Percentiles rank a stretch among this genome's conserved stretches.
Evolutionary conservation across 2,329 filamentous ascomycete species (phyloP).

Genomic region (Fusarium sp.): DNA sequence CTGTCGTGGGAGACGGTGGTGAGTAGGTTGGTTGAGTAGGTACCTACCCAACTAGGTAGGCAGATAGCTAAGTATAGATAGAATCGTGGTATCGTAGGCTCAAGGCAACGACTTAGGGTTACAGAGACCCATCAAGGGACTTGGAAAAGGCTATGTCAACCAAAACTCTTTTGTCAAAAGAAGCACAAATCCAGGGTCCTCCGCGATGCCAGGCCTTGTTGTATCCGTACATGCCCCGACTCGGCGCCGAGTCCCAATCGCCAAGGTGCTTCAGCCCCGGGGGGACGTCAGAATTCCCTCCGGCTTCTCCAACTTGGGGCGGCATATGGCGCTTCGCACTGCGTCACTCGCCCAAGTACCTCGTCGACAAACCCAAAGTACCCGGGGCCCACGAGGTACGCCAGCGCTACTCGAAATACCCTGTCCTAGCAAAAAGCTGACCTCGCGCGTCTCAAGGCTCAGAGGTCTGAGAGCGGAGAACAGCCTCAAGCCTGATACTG

Average conservation of each 20-base stretch:
- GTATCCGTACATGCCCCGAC: slow-evolving; percentile 9
- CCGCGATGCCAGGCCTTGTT: not conserved
- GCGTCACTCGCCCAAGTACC: slow-evolving; percentile 43
- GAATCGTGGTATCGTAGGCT: too few species aligned
- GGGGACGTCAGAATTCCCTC: slow-evolving; percentile 21
- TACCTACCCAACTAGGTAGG: too few species aligned
- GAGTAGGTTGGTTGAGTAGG: too few species aligned
- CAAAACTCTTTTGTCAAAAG: not conserved
- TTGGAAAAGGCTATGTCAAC: not conserved
- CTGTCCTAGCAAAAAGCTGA: slow-evolving; percentile 7
- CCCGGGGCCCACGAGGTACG: slow-evolving; percentile 24
- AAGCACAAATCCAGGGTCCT: slow-evolving; percentile 4
- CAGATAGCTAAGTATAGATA: too few species aligned
- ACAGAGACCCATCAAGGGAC: not conserved
- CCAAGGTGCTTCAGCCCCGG: slow-evolving; percentile 30
- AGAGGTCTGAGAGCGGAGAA: slow-evolving; percentile 27
- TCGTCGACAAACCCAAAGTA: slow-evolving; percentile 31
- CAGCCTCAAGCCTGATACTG: slow-evolving; percentile 29
- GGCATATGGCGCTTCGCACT: slow-evolving; percentile 48
- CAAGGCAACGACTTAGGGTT: too few species aligned
- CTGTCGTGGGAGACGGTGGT: too few species aligned
- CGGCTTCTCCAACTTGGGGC: slow-evolving; percentile 35
- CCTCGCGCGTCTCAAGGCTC: slow-evolving; percentile 17
- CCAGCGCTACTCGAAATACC: slow-evolving; percentile 7
- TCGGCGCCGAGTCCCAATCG: slow-evolving; percentile 33